phyloP scores from a whole-genome alignment of 2,329 filamentous ascomycete species.

The Boeremia exigua region DNA sequence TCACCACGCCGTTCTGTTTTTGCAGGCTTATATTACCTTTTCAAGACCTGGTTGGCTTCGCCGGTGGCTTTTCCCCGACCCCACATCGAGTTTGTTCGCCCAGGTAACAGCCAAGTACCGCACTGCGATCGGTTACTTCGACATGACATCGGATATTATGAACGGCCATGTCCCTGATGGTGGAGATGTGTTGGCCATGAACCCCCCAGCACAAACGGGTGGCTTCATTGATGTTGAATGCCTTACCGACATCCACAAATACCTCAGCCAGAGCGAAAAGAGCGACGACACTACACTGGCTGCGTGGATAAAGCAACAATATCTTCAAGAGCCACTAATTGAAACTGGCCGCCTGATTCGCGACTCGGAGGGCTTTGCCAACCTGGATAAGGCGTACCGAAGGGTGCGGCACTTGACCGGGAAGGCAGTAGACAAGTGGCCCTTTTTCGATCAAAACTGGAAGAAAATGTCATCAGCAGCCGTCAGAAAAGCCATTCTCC shows the following conservation, averaged over 20 bases:
- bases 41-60: background rate
- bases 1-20: background rate
- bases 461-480: constrained; percentile 29
- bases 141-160: constrained; percentile 12
- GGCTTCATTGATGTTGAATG: constrained; percentile 34
- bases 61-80: constrained; percentile 10
- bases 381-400: constrained; percentile 37
- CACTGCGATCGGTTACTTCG: background rate
- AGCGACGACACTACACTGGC: constrained; percentile 29
- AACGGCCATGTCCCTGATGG: constrained; percentile 5
- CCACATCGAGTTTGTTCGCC: constrained; percentile 6
- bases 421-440: constrained; percentile 42
- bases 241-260: constrained; percentile 28
- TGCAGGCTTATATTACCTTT: background rate
- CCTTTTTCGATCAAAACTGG: constrained; percentile 34
- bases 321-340: constrained; percentile 22
- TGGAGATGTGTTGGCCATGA: constrained; percentile 8
- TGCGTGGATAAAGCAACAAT: constrained; percentile 32
- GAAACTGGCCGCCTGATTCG: constrained; percentile 22
- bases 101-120: background rate
- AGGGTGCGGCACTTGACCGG: constrained; percentile 37
- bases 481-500: constrained; percentile 27
- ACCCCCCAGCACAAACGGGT: constrained; percentile 23
- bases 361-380: constrained; percentile 28
- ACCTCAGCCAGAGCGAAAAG: constrained; percentile 27